Evolutionary conservation across 2,329 filamentous ascomycete genomes (phyloP).

Genomic region (Thyridium curvatum): DNA sequence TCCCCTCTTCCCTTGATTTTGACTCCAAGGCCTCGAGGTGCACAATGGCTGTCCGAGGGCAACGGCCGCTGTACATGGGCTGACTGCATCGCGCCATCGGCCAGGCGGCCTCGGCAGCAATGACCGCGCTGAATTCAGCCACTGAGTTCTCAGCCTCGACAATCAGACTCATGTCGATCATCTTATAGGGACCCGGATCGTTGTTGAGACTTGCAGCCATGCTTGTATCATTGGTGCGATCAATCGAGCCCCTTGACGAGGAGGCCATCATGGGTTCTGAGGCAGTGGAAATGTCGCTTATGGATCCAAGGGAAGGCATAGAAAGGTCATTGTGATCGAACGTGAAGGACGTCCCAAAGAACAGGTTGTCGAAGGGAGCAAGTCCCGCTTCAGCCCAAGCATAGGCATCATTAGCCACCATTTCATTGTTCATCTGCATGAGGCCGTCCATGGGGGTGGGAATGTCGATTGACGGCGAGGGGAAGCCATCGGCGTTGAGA

Average conservation of each 20-base stretch:
- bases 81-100: slow-evolving; percentile 45
- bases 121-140: slow-evolving; percentile 38
- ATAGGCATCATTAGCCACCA: slow-evolving; percentile 28
- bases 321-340: slow-evolving; percentile 25
- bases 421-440: slow-evolving; percentile 28
- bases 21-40: slow-evolving; percentile 45
- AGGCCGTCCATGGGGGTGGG: slow-evolving; percentile 33
- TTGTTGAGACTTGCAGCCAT: slow-evolving; percentile 14
- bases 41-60: slow-evolving; percentile 42
- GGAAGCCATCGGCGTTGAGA: slow-evolving; percentile 23
- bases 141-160: slow-evolving; percentile 21
- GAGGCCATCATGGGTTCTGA: slow-evolving; percentile 34
- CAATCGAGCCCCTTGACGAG: slow-evolving; percentile 33
- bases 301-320: slow-evolving; percentile 13
- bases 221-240: slow-evolving; percentile 39
- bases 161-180: slow-evolving; percentile 20
- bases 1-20: slow-evolving; percentile 39
- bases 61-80: slow-evolving; percentile 33
- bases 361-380: slow-evolving; percentile 35
- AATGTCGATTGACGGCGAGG: slow-evolving; percentile 27
- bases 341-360: slow-evolving; percentile 20
- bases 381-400: slow-evolving; percentile 28
- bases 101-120: slow-evolving; percentile 43
- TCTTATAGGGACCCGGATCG: slow-evolving; percentile 11
- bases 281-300: slow-evolving; percentile 32